phyloP scores from a whole-genome alignment of 78 protist genomes.

The Dictyostelium citrinum region DNA sequence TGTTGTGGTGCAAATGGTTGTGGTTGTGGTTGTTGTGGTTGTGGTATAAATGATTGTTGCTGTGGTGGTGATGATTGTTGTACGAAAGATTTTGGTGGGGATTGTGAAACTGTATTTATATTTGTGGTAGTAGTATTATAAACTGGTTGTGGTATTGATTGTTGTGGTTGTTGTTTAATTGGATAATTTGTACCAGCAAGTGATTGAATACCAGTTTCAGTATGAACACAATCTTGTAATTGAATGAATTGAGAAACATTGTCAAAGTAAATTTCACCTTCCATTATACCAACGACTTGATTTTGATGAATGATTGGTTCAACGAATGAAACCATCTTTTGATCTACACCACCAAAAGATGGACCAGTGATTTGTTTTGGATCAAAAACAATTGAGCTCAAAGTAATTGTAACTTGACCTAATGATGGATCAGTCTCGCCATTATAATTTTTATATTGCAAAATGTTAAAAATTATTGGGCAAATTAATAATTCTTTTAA shows the following conservation, averaged over 20 bases:
- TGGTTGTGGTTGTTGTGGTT: background rate
- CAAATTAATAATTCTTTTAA: background rate
- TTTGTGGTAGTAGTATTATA: background rate
- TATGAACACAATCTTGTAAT: conserved; percentile 26
- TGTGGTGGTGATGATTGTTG: background rate
- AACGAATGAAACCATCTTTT: conserved; percentile 9
- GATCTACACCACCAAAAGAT: background rate
- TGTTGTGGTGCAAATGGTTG: background rate
- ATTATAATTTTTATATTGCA: background rate
- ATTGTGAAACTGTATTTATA: background rate
- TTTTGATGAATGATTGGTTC: conserved; percentile 54
- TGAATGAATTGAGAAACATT: conserved; percentile 30
- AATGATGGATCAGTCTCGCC: conserved; percentile 10
- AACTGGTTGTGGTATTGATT: background rate
- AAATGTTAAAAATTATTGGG: conserved; percentile 40
- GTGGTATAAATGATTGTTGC: background rate
- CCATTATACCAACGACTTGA: conserved; percentile 43
- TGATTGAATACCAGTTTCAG: conserved; percentile 68
- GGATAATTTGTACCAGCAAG: background rate
- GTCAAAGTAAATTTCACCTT: conserved; percentile 60
- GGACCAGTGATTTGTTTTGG: background rate
- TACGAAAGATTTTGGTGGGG: background rate
- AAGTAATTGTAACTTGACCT: background rate
- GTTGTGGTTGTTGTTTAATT: background rate
- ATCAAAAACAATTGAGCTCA: background rate